Evolutionary conservation across 164 flowering plant species (phyloP).

Genomic region (Nymphaea thermarum): DNA sequence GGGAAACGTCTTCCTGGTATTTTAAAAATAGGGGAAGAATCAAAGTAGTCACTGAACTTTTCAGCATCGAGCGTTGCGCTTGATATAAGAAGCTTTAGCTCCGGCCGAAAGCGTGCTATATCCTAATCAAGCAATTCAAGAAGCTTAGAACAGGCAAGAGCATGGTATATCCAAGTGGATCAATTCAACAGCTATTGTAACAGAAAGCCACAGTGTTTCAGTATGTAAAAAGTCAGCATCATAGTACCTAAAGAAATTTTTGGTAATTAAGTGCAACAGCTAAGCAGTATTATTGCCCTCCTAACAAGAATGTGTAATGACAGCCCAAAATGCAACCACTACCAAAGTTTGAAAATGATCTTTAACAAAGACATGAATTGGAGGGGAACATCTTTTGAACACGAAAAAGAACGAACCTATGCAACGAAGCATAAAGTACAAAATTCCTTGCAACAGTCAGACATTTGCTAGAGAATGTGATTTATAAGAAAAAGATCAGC

Average conservation of each 20-base stretch:
- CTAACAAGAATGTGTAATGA: too few species aligned
- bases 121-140: constrained; percentile 31
- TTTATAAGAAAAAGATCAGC: not conserved
- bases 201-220: not conserved
- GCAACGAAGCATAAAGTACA: not conserved
- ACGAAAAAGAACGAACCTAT: not conserved
- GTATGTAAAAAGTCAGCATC: too few species aligned
- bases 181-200: not conserved
- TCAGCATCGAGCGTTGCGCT: constrained; percentile 99
- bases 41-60: constrained; percentile 95
- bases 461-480: not conserved
- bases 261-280: too few species aligned
- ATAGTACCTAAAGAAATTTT: too few species aligned
- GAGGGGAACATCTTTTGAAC: not conserved
- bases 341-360: too few species aligned
- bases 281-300: too few species aligned
- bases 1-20: constrained; percentile 94
- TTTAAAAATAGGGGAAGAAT: constrained; percentile 82
- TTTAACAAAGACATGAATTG: too few species aligned
- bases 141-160: too few species aligned
- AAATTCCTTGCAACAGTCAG: not conserved
- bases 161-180: not conserved
- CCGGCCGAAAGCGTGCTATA: constrained; percentile 79
- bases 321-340: too few species aligned
- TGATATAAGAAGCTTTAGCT: constrained; percentile 87